Conservation (phyloP, 1,139 yeast genomes). For the Lodderomyces metapsilosis region DNA sequence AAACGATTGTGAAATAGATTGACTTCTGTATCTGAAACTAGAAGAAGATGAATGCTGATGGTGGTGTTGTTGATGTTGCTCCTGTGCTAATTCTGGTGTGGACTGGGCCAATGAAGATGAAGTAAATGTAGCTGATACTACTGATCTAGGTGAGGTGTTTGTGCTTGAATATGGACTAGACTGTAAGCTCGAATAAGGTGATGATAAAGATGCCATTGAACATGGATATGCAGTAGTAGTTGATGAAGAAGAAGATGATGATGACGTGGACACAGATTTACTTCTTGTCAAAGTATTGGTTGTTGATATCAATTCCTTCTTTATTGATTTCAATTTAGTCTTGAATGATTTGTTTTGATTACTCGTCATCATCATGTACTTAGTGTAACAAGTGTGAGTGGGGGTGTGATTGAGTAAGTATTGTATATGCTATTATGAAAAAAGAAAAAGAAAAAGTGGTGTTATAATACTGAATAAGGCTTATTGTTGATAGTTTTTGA, state of each 20-base stretch:
- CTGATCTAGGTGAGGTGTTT: slow-evolving; percentile 1
- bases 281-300: not conserved
- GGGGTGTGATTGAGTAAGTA: not conserved
- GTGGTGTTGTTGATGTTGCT: not conserved
- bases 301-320: slow-evolving; percentile 2
- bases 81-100: not conserved
- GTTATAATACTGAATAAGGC: too few species aligned
- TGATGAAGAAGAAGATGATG: not conserved
- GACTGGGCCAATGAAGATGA: not conserved
- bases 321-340: slow-evolving; percentile 3
- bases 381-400: too few species aligned
- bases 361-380: slow-evolving; percentile 1
- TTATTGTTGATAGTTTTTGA: too few species aligned
- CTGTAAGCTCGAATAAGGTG: not conserved
- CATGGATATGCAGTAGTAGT: not conserved
- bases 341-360: slow-evolving; percentile 1
- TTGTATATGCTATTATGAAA: too few species aligned
- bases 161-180: not conserved
- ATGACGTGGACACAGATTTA: not conserved
- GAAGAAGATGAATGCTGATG: not conserved
- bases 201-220: not conserved
- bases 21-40: not conserved
- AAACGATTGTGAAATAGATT: not conserved
- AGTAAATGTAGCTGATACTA: not conserved
- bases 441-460: not conserved